A percentile compares a stretch with the other conserved stretches of the same genome.
Evolutionary conservation across 2,329 filamentous ascomycete genomes (phyloP).

Genomic region (Corynespora cassiicola): DNA sequence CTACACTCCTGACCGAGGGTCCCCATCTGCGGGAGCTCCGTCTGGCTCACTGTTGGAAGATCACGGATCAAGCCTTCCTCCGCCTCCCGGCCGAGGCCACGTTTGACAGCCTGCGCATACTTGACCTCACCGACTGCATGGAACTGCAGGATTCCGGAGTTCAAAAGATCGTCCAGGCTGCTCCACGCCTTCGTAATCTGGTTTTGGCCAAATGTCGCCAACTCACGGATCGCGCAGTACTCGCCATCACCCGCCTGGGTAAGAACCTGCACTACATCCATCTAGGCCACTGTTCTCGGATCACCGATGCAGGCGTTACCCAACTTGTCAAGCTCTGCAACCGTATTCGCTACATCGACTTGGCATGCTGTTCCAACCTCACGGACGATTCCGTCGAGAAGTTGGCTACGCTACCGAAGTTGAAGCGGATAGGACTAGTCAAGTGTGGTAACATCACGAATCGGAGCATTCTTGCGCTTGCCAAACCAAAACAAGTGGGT

Average conservation of each 20-base stretch:
- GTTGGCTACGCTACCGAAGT: slow-evolving; percentile 85
- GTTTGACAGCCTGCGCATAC: slow-evolving; percentile 88
- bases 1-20: slow-evolving; percentile 77
- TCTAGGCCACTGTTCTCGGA: slow-evolving; percentile 87
- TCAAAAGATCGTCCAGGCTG: slow-evolving; percentile 83
- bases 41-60: slow-evolving; percentile 81
- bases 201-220: slow-evolving; percentile 93
- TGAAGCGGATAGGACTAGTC: slow-evolving; percentile 92
- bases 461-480: slow-evolving; percentile 83
- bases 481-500: slow-evolving; percentile 65
- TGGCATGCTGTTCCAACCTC: slow-evolving; percentile 90
- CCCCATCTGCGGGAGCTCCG: slow-evolving; percentile 88
- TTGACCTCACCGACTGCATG: slow-evolving; percentile 89
- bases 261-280: slow-evolving; percentile 98
- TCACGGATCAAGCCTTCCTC: slow-evolving; percentile 89
- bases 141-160: slow-evolving; percentile 86
- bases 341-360: slow-evolving; percentile 93
- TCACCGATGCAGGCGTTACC: slow-evolving; percentile 88
- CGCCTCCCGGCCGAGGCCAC: slow-evolving; percentile 71
- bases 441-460: slow-evolving; percentile 94
- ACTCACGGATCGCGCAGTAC: slow-evolving; percentile 87
- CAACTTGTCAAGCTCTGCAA: slow-evolving; percentile 86
- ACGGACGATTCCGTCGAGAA: slow-evolving; percentile 87
- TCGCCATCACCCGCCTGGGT: slow-evolving; percentile 84
- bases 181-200: slow-evolving; percentile 87